Evolutionary conservation across 2,329 filamentous ascomycete genomes (phyloP).

Genomic region (Ophiostoma novo-ulmi): DNA sequence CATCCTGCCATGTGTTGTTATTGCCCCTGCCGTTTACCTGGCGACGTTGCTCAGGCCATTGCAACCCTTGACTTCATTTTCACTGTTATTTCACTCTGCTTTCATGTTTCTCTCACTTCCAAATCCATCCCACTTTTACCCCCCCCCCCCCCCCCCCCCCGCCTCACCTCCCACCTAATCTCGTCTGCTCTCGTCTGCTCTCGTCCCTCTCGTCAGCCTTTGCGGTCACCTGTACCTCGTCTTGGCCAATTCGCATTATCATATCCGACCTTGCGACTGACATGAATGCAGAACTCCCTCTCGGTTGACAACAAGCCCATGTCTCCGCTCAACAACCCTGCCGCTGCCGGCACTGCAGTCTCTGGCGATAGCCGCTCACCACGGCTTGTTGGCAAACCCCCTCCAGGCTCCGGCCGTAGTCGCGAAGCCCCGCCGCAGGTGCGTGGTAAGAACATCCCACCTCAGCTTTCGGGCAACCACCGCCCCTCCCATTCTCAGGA

Average conservation of each 20-base stretch:
- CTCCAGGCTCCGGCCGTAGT: conserved; percentile 34
- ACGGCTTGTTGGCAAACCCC: conserved; percentile 14
- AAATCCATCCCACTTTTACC: neutral
- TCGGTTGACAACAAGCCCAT: conserved; percentile 55
- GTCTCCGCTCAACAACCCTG: conserved; percentile 16
- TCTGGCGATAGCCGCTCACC: conserved; percentile 31
- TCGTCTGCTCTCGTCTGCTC: neutral
- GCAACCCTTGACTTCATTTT: neutral
- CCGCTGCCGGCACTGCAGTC: conserved; percentile 26
- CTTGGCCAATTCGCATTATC: conserved; percentile 25
- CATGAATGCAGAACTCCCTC: conserved; percentile 55
- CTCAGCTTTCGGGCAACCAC: conserved; percentile 44
- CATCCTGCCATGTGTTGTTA: conserved; percentile 8
- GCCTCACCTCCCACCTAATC: neutral
- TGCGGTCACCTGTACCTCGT: neutral
- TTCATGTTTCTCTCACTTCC: conserved; percentile 20
- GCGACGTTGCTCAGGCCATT: neutral
- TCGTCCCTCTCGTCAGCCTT: conserved; percentile 15
- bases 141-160: no score
- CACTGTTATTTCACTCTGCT: neutral
- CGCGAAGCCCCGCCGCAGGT: conserved; percentile 40
- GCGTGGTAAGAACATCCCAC: conserved; percentile 46
- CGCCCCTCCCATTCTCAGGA: conserved; percentile 63
- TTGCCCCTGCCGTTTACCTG: conserved; percentile 8
- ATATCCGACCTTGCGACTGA: conserved; percentile 15